phyloP scores from a whole-genome alignment of 257 asterid genomes.

The Scutellaria barbata region DNA sequence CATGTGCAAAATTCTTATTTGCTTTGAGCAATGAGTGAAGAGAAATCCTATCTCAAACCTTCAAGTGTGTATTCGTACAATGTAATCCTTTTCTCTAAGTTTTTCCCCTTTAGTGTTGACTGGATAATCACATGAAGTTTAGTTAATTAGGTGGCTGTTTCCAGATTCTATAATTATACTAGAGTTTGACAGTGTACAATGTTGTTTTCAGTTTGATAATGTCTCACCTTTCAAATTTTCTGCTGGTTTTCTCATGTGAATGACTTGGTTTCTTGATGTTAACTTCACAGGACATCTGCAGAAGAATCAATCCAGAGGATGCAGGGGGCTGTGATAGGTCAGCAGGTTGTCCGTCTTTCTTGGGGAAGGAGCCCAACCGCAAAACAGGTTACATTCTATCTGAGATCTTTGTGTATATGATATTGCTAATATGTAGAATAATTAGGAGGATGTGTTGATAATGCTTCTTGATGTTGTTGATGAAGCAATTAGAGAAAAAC shows the following conservation, averaged over 20 bases:
- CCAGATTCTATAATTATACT: slow-evolving; percentile 9
- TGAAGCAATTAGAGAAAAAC: neutral
- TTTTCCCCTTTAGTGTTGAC: neutral
- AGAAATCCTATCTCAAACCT: neutral
- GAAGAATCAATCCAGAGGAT: slow-evolving; percentile 95
- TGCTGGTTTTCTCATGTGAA: slow-evolving; percentile 18
- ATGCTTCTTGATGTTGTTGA: neutral
- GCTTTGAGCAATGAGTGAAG: slow-evolving; percentile 16
- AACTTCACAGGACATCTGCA: slow-evolving; percentile 65
- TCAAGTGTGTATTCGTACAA: neutral
- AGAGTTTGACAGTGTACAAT: neutral
- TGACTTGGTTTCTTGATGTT: slow-evolving; percentile 28
- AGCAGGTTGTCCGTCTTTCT: slow-evolving; percentile 88
- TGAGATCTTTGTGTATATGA: slow-evolving; percentile 7
- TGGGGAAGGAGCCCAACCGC: slow-evolving; percentile 91
- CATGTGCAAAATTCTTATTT: slow-evolving; percentile 15
- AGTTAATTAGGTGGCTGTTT: slow-evolving; percentile 1
- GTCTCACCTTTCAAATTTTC: slow-evolving; percentile 16
- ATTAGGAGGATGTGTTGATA: slow-evolving; percentile 16
- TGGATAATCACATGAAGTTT: neutral
- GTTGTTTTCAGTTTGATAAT: slow-evolving; percentile 23
- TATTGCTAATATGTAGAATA: slow-evolving; percentile 23
- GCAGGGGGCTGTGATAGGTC: slow-evolving; percentile 90
- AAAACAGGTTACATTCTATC: slow-evolving; percentile 65
- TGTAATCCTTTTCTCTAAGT: neutral